Base-by-base conservation (phyloP, 2,329 filamentous ascomycete species). In the Paraphoma chrysanthemicola region DNA sequence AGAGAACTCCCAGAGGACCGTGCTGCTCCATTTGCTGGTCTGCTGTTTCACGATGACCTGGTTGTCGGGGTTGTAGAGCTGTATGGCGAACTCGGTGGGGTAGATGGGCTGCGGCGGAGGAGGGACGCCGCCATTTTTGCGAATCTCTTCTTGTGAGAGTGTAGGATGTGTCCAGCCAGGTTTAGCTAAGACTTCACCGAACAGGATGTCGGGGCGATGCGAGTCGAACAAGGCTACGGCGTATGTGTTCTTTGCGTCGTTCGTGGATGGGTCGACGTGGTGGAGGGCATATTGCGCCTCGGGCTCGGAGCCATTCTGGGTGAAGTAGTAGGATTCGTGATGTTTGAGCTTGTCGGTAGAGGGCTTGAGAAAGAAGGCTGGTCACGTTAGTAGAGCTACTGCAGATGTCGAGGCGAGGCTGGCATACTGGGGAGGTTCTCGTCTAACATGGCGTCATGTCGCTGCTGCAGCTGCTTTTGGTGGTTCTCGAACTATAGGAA, bases 61-160 rank as follows among this genome's bases (percentile, higher is more conserved):
- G 76, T 95, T 92, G 74, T 98, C 94, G 0, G 95, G 95, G 73
- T 97, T 95, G 82, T 97, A 98, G 3, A 99, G 87, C 68, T 94
- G 90, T 39, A 98, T 84, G n/a, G 85, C 83, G 75, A 98, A 97
- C 51, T 86, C 82, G 54, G 89, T 88, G 0, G 94, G 93, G 29
- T 92, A 85, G 33, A 91, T 83, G 9, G 93, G 90, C 57, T 90
- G 85, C 0, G 90, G 88, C 14, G 85, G 85, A 18, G 85, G 88
- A 3, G 85, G 80, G 1, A 87, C 79, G 14, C 89, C 90, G 58
- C 88, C 88, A 70, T 90, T 85, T 57, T 78, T 84, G 59, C 92
- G 87, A 54, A 93, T 85, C 72, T 96, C 90, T 51, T 95, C 92
- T 46, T 90, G 87, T 1, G 92, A 94, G 6, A 96, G 83, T 0